phyloP scores from a whole-genome alignment of 2,329 filamentous ascomycete species.

The Fonsecaea erecta region DNA sequence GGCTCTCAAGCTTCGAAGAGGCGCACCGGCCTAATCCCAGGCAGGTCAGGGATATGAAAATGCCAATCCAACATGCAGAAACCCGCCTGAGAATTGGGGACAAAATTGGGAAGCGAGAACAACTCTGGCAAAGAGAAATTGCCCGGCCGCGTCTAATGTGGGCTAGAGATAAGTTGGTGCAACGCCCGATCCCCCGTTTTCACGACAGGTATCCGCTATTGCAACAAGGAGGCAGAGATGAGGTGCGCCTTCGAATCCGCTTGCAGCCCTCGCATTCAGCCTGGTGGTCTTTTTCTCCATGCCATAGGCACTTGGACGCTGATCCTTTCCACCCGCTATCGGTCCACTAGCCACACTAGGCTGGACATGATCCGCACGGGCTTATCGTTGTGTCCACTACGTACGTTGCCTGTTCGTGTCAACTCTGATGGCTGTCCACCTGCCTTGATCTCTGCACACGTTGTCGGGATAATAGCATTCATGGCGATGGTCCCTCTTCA shows the following conservation, averaged over 20 bases:
- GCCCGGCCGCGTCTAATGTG: slow-evolving; percentile 13
- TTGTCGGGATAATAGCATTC: slow-evolving; percentile 1
- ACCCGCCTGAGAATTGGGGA: slow-evolving; percentile 5
- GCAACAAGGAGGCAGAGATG: slow-evolving; percentile 11
- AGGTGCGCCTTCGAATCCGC: slow-evolving; percentile 3
- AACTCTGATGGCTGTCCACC: background rate
- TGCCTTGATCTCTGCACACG: background rate
- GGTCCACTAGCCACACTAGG: background rate
- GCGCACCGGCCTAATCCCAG: slow-evolving; percentile 6
- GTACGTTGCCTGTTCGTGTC: background rate
- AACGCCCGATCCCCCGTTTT: slow-evolving; percentile 11
- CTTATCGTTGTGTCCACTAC: slow-evolving; percentile 3
- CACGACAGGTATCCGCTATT: background rate
- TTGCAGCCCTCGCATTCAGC: background rate
- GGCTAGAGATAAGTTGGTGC: slow-evolving; percentile 13
- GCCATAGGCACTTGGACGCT: background rate
- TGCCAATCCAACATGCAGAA: slow-evolving; percentile 16
- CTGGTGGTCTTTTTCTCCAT: background rate
- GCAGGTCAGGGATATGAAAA: slow-evolving; percentile 3
- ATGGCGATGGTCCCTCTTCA: background rate
- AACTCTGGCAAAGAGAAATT: slow-evolving; percentile 17
- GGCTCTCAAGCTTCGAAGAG: slow-evolving; percentile 10
- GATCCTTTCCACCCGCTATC: slow-evolving; percentile 1
- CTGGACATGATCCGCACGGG: background rate
- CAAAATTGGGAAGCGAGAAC: slow-evolving; percentile 18